Evolutionary conservation across 441 rosid genomes (phyloP), one percentile per base, ranked within the genome.

Genomic region (Iberis amara): DNA sequence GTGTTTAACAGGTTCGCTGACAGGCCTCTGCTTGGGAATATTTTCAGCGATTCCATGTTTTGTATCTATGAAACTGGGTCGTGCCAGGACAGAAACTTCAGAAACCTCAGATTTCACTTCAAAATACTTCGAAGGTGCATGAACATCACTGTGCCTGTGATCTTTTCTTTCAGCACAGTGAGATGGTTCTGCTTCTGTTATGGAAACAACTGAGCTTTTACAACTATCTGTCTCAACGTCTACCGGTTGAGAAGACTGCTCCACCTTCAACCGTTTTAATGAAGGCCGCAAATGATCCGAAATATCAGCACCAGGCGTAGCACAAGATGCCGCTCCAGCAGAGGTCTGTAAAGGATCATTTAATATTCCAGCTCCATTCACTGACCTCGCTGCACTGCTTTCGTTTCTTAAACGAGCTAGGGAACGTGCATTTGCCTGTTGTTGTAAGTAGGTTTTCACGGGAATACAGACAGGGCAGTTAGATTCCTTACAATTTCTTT

Each of bases 391-490:
- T 65, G 85, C 65, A 52, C 62, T 42, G 41, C 80, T 60, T 65
- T 76, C 70, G 8, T 65, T 52, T 49, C 71, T 76, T 39, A 65
- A 58, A 66, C 71, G 79, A 12, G 70, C 64, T 26, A 43, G 33
- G 13, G 44, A 55, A 3, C 75, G 82, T 36, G 75, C 71, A 75
- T 62, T 85, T 31, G 64, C 60, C 39, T 80, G 85, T 30, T 59
- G 71, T 74, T 76, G 83, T 35, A 75, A 21, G 65, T 66, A 85
- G 39, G 66, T 66, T 66, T 73, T 94, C 11, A 87, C 96, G 46
- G 91, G 94, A 70, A 85, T 65, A 71, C 99, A 94, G 66, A 94
- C 95, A 30, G 94, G 96, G 79, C 99, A 94, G 39, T 70, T 44
- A 8, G 59, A 47, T 63, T 85, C 81, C 70, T 55, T 70, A 74